Conservation (phyloP, 768 basidiomycete genomes). For the Auricularia cornea region DNA sequence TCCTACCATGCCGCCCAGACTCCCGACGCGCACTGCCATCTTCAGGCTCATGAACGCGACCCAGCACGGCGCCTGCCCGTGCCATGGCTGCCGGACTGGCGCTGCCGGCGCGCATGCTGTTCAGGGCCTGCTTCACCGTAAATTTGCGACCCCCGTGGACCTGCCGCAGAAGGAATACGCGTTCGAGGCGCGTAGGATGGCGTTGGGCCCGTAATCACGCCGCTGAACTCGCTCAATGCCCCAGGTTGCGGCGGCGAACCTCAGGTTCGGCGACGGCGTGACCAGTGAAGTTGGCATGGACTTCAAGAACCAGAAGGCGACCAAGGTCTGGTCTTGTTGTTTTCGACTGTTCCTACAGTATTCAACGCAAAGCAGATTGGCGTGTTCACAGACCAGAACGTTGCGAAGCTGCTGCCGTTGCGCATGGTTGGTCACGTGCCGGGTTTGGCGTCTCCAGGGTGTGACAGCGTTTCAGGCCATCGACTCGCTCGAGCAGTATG, state of each 20-base stretch:
- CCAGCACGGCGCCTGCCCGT: slow-evolving; percentile 63
- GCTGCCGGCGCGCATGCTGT: slow-evolving; percentile 36
- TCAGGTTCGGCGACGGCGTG: slow-evolving; percentile 85
- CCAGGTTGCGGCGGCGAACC: slow-evolving; percentile 78
- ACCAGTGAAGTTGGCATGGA: slow-evolving; percentile 90
- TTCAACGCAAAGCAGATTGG: slow-evolving; percentile 53
- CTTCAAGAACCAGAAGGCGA: slow-evolving; percentile 85
- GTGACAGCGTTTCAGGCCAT: slow-evolving; percentile 43
- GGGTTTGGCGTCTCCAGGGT: slow-evolving; percentile 4
- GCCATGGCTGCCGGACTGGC: slow-evolving; percentile 55
- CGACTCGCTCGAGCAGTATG: slow-evolving; percentile 69
- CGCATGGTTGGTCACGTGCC: slow-evolving; percentile 50
- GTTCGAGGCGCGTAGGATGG: slow-evolving; percentile 53
- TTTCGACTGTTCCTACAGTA: not conserved
- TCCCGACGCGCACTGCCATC: slow-evolving; percentile 52
- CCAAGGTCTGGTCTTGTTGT: too few species aligned
- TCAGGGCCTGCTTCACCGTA: slow-evolving; percentile 46
- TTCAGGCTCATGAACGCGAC: slow-evolving; percentile 67
- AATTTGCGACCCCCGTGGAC: slow-evolving; percentile 70
- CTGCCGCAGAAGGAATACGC: slow-evolving; percentile 78
- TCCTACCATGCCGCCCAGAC: slow-evolving; percentile 24
- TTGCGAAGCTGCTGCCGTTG: slow-evolving; percentile 76
- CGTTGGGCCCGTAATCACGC: not conserved
- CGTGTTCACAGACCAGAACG: slow-evolving; percentile 86
- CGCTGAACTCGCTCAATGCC: not conserved